phyloP scores from a whole-genome alignment of 1,284 basidiomycete species.

The Marasmius sp. region DNA sequence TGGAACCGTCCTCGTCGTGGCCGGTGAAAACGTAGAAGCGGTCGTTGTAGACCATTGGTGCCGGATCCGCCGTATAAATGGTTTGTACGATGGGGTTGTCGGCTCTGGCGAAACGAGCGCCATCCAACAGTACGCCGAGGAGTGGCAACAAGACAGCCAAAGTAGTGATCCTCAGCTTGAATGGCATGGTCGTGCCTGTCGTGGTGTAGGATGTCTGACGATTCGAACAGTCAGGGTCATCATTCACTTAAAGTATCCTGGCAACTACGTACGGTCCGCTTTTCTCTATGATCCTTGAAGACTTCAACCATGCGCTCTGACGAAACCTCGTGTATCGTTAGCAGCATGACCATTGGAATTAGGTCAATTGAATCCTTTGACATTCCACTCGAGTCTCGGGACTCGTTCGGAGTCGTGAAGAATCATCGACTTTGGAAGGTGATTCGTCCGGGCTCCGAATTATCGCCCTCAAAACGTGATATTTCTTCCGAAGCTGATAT shows the following conservation, averaged over 20 bases:
- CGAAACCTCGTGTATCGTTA: not conserved
- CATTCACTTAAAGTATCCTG: not conserved
- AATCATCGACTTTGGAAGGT: not conserved
- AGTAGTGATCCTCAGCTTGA: not conserved
- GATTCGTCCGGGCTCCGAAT: not conserved
- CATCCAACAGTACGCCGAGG: not conserved
- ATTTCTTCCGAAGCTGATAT: not conserved
- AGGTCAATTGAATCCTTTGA: not conserved
- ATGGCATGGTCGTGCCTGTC: not conserved
- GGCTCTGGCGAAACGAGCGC: not conserved
- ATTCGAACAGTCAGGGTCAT: not conserved
- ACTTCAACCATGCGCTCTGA: not conserved
- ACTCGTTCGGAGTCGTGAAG: too few species aligned
- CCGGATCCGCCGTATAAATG: not conserved
- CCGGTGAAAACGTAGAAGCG: not conserved
- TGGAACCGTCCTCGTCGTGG: not conserved
- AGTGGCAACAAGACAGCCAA: not conserved
- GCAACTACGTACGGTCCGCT: not conserved
- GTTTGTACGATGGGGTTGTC: not conserved
- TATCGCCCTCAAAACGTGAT: not conserved
- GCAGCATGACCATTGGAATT: not conserved
- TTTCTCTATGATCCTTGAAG: not conserved
- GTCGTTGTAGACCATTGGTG: not conserved
- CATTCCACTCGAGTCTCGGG: not conserved
- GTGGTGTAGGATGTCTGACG: not conserved